Evolutionary conservation across 1,284 basidiomycete species (phyloP).

Genomic region (Malassezia slooffiae): DNA sequence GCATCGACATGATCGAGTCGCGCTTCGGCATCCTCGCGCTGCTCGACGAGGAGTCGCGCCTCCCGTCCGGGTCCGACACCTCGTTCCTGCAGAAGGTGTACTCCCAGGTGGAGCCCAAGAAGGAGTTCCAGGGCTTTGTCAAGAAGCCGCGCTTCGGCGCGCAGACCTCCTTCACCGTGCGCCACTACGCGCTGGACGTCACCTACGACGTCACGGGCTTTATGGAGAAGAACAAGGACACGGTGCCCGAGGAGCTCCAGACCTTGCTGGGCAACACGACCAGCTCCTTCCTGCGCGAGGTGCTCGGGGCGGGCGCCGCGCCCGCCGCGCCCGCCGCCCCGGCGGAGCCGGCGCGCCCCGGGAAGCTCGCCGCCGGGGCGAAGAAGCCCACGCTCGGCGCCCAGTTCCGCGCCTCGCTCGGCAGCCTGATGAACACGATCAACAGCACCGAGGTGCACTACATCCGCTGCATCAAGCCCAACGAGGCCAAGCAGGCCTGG

Average conservation of each 20-base stretch:
- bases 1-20: constrained; percentile 96
- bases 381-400: constrained; percentile 94
- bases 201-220: constrained; percentile 98
- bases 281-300: constrained; percentile 86
- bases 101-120: constrained; percentile 65
- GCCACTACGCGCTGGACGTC: constrained; percentile 95
- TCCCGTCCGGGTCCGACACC: constrained; percentile 82
- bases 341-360: constrained; percentile 13
- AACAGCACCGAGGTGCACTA: constrained; percentile 97
- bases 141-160: constrained; percentile 91
- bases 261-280: constrained; percentile 69
- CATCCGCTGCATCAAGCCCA: constrained; percentile 98
- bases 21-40: constrained; percentile 88
- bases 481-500: constrained; percentile 93
- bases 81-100: constrained; percentile 92
- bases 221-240: constrained; percentile 96
- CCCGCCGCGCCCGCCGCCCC: constrained; percentile 52
- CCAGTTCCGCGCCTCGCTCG: constrained; percentile 92
- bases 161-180: constrained; percentile 90
- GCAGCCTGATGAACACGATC: constrained; percentile 91
- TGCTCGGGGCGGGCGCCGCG: constrained; percentile 72
- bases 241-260: constrained; percentile 96
- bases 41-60: constrained; percentile 92
- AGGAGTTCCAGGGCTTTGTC: constrained; percentile 77
- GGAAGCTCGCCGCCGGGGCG: constrained; percentile 54